Percentiles rank a stretch among this genome's conserved stretches.
Conservation (phyloP, 2,329 filamentous ascomycete species). For the Phialophora chinensis region DNA sequence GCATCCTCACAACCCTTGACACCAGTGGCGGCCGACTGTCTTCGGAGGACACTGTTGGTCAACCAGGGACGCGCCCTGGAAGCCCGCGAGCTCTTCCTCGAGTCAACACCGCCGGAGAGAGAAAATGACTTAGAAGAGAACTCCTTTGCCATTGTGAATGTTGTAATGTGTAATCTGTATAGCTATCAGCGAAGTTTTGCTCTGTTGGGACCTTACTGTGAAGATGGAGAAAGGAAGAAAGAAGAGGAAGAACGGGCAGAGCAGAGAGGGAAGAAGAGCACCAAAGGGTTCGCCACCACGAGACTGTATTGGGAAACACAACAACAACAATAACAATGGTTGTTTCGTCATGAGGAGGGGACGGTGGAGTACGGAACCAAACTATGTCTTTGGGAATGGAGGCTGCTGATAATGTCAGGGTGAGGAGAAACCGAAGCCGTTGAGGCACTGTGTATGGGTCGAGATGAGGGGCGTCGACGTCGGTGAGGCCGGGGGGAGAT, state of each 20-base stretch:
- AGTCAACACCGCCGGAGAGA: constrained; percentile 20
- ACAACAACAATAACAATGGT: not conserved
- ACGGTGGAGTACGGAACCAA: too few species aligned
- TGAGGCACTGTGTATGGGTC: not conserved
- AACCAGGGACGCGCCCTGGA: constrained; percentile 34
- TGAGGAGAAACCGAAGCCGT: not conserved
- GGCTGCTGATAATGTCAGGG: not conserved
- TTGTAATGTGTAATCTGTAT: constrained; percentile 9
- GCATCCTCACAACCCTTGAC: constrained; percentile 24
- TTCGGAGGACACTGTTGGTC: constrained; percentile 32
- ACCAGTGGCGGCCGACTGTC: constrained; percentile 25
- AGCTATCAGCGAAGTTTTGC: not conserved
- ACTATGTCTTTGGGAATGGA: too few species aligned
- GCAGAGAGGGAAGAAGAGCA: not conserved
- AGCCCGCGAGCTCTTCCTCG: constrained; percentile 28
- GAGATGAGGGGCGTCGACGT: not conserved
- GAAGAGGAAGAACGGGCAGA: not conserved
- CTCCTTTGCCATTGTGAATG: constrained; percentile 14
- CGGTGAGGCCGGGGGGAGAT: not conserved
- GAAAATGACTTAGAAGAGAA: constrained; percentile 16
- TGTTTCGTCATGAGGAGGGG: not conserved
- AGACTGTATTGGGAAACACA: not conserved
- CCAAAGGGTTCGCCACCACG: not conserved
- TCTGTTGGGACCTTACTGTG: not conserved
- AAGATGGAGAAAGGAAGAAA: not conserved